Base-by-base conservation (phyloP, 495 filamentous ascomycete genomes). In the Parathielavia hyrcaniae region DNA sequence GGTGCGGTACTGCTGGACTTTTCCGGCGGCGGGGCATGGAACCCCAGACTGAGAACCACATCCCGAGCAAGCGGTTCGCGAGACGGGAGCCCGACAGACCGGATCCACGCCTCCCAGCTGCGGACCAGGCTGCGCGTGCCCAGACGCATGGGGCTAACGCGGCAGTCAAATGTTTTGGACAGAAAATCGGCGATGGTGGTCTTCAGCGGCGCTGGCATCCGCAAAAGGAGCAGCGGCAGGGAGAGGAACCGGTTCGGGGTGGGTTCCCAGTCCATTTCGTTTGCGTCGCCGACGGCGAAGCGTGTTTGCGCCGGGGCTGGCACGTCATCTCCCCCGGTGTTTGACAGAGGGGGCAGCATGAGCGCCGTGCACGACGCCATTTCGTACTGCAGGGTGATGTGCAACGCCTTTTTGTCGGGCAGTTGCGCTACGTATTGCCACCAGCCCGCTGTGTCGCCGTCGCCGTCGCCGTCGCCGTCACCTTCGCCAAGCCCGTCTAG, bases 131-230 rank as follows among this genome's bases (percentile, higher is more conserved):
- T 74, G 49, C 71, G 64, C 1, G 76, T 79, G 11, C 77, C 76
- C 9, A 78, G 57, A 11, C 68, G 63, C 16, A 77, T 62, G 20
- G 74, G 59, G 30, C 67, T 75, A 39, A 77, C 67, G 45, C 76
- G 75, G 53, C 75, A 77, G 68, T 79, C 77, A 50, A 78, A 79
- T 4, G 69, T 63, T 19, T 57, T 71, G 0, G 70, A 66, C n/a
- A 79, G 61, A 45, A 77, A 79, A n/a, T 74, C 71, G n/a, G 61
- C 19, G 2, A 79, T 30, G 8, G 72, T 61, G 10, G 58, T 17
- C 58, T 77, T 78, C 7, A 78, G 63, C 1, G 74, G 64, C 0
- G 66, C 64, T 1, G 77, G 75, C 75, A 79, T 78, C 20, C 77
- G 70, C 17, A 75, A 63, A 12, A 79, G 61, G 16, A 79, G 62